Base-by-base conservation (phyloP, 2,329 filamentous ascomycete genomes). In the Fusarium sp. region DNA sequence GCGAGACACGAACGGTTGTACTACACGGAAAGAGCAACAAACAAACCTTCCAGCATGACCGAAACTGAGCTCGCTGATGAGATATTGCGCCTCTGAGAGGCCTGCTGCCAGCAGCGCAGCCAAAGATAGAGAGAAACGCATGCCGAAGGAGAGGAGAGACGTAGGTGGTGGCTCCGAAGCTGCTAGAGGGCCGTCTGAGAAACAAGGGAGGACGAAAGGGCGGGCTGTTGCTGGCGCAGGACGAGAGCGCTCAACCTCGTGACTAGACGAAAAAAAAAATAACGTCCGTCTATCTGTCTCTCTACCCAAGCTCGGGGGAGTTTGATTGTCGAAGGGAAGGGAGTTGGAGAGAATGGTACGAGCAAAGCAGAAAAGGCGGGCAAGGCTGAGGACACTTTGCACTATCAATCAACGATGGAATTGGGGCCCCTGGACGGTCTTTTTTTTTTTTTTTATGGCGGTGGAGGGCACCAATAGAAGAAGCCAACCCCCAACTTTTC, bases 41-140 rank as follows among this genome's bases (percentile, higher is more conserved):
- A 73, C 79, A 44, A 81, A 91, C 89, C 84, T 87, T 73, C 85
- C 84, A 65, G 86, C 85, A 76, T 91, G 87, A 36, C 93, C 93
- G 78, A 96, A 96, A 78, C 91, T 94, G 53, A 93, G 85, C 75
- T 89, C 88, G 71, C 89, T 90, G 75, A 93, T 86, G 58, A 93
- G 82, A 73, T 87, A 89, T 75, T 91, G 87, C 34, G 90, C 90
- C 58, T 86, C 84, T 34, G 85, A 84, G 58, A 87, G 72, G 74
- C 82, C 76, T 61, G 82, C 81, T 68, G 80, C 81, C 66, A 86
- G 78, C 70, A 83, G 77, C 59, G 81, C 75, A 66, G 80, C 78
- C 68, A 83, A 73, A 59, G 80, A 73, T 60, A 80, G 70, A 36
- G 78, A 70, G 67, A 79, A 74, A 77, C 83, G 84, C 84, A 86